Base-by-base conservation (phyloP, 345 rosid species). In the Eucalyptus albens region DNA sequence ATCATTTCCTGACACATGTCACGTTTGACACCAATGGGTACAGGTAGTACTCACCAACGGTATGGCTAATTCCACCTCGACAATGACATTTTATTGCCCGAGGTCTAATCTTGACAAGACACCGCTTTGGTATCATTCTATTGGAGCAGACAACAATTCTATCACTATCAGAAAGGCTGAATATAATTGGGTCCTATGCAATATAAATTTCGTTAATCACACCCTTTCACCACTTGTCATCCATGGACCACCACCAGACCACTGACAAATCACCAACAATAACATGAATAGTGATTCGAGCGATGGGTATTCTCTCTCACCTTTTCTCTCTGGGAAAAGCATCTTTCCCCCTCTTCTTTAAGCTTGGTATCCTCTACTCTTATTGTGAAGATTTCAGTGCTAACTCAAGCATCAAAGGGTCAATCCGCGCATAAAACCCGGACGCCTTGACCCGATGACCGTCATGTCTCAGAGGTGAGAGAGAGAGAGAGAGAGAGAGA, bases 21-120 rank as follows among this genome's bases (percentile, higher is more conserved):
- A 29, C 4, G 1, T 27, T 62, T 24, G n/a, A n/a, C n/a, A n/a
- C n/a, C n/a, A n/a, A n/a, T n/a, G 31, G 31, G 15, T 27, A 0
- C 9, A 2, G 4, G 4, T 12, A 27, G 31, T 13, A 6, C 69
- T 62, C 33, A 62, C 15, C 69, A 29, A 62, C 4, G 2, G 15
- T 29, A 12, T 62, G 69, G 69, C n/a, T 62, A 62, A 13, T 62
- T 62, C 69, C 31, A 56, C 62, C 29, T 56, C 31, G 3, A 27
- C 13, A 24, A 14, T 62, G 33, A 6, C 16, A 62, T 62, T 29
- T 27, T 62, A 27, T 62, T 62, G 33, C 69, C 17, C 1, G 9
- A 27, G 3, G 8, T 62, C 15, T 27, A 0, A 12, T 62, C 9
- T 6, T 62, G 69, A 62, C 16, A 62, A 27, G 69, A 27, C 17